These are phyloP conservation scores for Mucor racemosus DNA, from an alignment of 371 early-diverging fungal species.

Conservation along the genomic window DNA sequence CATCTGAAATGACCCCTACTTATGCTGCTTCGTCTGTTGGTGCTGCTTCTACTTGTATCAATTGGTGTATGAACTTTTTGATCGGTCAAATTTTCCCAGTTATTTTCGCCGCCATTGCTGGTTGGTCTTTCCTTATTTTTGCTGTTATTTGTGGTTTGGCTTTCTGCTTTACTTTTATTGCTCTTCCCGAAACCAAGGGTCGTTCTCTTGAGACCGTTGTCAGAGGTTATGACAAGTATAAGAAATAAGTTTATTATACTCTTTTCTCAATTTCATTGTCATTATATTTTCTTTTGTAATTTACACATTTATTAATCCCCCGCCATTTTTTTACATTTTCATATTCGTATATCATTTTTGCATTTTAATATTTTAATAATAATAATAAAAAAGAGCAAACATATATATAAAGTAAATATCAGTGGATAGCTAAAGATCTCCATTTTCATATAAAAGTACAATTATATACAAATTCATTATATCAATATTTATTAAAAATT, in stretches of 20 bases:
- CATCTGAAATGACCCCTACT: slow-evolving; percentile 70
- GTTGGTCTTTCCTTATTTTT: slow-evolving; percentile 73
- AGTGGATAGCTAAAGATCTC: not conserved
- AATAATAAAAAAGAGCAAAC: not conserved
- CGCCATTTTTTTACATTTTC: not conserved
- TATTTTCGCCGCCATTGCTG: slow-evolving; percentile 60
- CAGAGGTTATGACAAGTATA: slow-evolving; percentile 9
- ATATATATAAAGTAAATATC: not conserved
- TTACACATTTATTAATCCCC: not conserved
- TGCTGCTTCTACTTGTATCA: slow-evolving; percentile 57
- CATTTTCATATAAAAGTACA: not conserved
- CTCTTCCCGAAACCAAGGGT: slow-evolving; percentile 82
- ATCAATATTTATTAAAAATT: not conserved
- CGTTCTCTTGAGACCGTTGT: slow-evolving; percentile 63
- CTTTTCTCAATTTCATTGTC: not conserved
- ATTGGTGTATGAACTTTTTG: slow-evolving; percentile 61
- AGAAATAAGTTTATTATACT: not conserved
- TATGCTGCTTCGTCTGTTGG: slow-evolving; percentile 59
- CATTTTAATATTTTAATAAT: not conserved
- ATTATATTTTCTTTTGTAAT: not conserved
- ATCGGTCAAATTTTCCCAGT: slow-evolving; percentile 65
- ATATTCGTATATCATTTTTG: not conserved
- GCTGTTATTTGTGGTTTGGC: slow-evolving; percentile 27
- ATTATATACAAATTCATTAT: not conserved
- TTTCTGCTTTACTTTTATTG: slow-evolving; percentile 36